phyloP scores from a whole-genome alignment of 352 stramenopile genomes.

The Phytopythium chamaehyphon region DNA sequence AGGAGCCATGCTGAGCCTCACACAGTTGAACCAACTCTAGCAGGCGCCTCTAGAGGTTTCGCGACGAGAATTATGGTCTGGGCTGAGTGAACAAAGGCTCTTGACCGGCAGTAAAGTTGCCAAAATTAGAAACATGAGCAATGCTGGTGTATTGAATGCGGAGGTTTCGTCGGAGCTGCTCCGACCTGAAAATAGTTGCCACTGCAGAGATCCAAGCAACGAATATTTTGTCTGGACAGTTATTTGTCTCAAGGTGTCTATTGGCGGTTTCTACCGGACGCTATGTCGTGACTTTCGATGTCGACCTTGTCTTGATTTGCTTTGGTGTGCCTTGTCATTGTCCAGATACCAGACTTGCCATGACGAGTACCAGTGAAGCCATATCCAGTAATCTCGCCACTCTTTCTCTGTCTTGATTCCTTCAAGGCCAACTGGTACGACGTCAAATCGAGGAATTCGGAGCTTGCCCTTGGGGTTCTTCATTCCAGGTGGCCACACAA shows the following conservation, averaged over 20 bases:
- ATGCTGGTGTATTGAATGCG: too few relatives aligned
- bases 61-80: too few relatives aligned
- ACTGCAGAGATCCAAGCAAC: too few relatives aligned
- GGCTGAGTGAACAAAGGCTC: too few relatives aligned
- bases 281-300: too few relatives aligned
- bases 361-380: slow-evolving; percentile 65
- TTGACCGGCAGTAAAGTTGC: too few relatives aligned
- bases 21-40: not conserved
- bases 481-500: slow-evolving; percentile 59
- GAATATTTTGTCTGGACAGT: too few relatives aligned
- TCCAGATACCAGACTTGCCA: slow-evolving; percentile 66
- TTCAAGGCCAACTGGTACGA: slow-evolving; percentile 44
- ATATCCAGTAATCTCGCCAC: slow-evolving; percentile 56
- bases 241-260: too few relatives aligned
- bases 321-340: slow-evolving; percentile 24
- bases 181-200: slow-evolving; percentile 2
- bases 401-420: slow-evolving; percentile 50
- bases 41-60: too few relatives aligned
- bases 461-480: slow-evolving; percentile 23
- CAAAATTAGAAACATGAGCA: too few relatives aligned
- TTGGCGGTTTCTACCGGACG: too few relatives aligned
- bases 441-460: slow-evolving; percentile 20
- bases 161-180: not conserved
- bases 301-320: too few relatives aligned
- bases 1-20: slow-evolving; percentile 1